Evolutionary conservation across 768 basidiomycete species (phyloP), one percentile per base, ranked within the genome.

Genomic region (Leccinellum albellum): DNA sequence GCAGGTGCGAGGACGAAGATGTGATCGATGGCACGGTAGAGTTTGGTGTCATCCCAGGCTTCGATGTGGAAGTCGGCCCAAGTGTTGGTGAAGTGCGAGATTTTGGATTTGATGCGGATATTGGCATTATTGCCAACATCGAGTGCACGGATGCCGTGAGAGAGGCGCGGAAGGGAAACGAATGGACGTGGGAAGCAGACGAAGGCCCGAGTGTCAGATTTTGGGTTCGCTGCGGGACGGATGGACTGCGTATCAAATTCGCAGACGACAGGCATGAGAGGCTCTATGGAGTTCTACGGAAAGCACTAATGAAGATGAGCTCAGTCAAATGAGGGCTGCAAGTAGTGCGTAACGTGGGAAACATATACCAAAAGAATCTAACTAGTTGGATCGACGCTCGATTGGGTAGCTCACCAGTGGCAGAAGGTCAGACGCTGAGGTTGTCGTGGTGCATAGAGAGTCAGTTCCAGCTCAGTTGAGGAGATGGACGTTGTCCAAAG

Each of bases 161-260:
- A 14, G 33, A 66, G 37, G 31, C 64, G 61, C 7, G 64, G 65
- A 42, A n/a, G 61, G 17, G 62, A 50, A 20, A 64, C 33, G 20
- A 66, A 48, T 7, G 20, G 50, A 49, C 46, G 56, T 31, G 65
- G 57, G 35, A 66, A 66, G 13, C 8, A 49, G 20, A 64, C 6
- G 14, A 28, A 56, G 9, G 35, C 53, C 1, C 21, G 15, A 24
- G 58, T 66, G 48, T 66, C 61, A 14, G 21, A 10, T 12, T 24
- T 42, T 13, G 63, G 56, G 13, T 50, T 20, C 33, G 21, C 9
- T 32, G 8, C 0, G 17, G 37, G 32, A 37, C 5, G 64, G 26
- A 59, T 15, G 23, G 12, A 21, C 17, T 20, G 3, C 4, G 60
- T 65, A 31, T 62, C 37, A 35, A 65, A 65, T 50, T 55, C 55